These are phyloP conservation scores for Ulota crispa DNA, from an alignment of 225 moss, liverwort and hornwort species.

Conservation along the genomic window DNA sequence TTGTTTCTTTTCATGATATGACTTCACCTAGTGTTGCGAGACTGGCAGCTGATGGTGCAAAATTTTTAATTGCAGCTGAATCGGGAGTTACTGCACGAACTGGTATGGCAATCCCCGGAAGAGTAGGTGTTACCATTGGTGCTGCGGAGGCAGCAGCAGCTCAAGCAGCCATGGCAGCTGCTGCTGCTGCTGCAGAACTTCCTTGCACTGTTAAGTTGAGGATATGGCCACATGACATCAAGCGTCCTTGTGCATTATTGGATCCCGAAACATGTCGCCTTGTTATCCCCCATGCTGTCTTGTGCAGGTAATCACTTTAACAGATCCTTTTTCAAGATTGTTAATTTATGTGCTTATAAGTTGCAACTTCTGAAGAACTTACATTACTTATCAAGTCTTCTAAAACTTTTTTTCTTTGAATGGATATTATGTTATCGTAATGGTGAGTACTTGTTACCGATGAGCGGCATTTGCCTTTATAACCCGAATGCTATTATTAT, in stretches of 20 bases:
- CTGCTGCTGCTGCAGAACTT: constrained; percentile 78
- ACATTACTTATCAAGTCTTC: not conserved
- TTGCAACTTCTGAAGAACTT: not conserved
- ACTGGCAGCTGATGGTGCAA: constrained; percentile 12
- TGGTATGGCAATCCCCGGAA: constrained; percentile 59
- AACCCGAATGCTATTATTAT: not conserved
- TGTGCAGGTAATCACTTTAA: constrained; percentile 74
- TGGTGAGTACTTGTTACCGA: not conserved
- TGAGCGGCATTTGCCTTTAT: not conserved
- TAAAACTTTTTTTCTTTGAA: not conserved
- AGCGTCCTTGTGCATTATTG: constrained; percentile 77
- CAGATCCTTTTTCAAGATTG: not conserved
- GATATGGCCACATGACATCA: constrained; percentile 99
- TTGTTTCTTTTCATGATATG: not conserved
- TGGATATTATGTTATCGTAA: not conserved
- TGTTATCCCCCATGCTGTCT: constrained; percentile 95
- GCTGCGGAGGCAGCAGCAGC: constrained; percentile 78
- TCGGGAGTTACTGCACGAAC: constrained; percentile 50
- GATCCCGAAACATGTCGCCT: constrained; percentile 90
- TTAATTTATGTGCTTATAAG: not conserved
- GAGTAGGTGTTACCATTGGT: constrained; percentile 78
- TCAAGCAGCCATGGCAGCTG: constrained; percentile 75
- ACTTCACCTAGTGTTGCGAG: not conserved
- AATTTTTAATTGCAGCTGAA: constrained; percentile 37
- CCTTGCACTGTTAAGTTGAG: constrained; percentile 99